Percentiles rank a stretch among this genome's conserved stretches.
phyloP scores from a whole-genome alignment of 495 filamentous ascomycete genomes.

The Aspergillus nanangensis region DNA sequence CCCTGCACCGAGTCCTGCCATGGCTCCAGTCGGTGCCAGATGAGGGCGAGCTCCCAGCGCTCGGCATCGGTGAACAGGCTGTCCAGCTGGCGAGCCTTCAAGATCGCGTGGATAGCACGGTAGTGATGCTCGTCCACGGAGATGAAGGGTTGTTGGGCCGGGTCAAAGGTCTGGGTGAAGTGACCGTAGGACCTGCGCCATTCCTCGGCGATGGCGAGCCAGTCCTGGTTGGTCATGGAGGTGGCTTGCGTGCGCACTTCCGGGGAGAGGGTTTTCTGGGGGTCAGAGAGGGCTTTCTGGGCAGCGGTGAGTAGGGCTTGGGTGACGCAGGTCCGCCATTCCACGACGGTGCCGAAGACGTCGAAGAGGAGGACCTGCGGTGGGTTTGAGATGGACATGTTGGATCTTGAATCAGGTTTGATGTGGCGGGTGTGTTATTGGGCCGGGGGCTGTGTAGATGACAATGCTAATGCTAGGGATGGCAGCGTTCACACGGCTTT shows the following conservation, averaged over 20 bases:
- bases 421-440: too few species aligned
- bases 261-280: conserved; percentile 38
- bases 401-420: too few species aligned
- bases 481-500: too few species aligned
- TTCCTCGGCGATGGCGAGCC: conserved; percentile 57
- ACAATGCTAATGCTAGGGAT: too few species aligned
- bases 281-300: conserved; percentile 35
- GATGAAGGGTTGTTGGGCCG: conserved; percentile 37
- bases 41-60: conserved; percentile 47
- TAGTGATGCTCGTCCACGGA: conserved; percentile 68
- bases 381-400: conserved; percentile 24
- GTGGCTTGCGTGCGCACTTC: conserved; percentile 43
- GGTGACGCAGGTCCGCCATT: conserved; percentile 63
- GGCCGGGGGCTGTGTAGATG: too few species aligned
- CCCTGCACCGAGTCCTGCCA: conserved; percentile 63
- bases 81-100: conserved; percentile 48
- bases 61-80: conserved; percentile 58
- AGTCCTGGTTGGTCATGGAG: conserved; percentile 51
- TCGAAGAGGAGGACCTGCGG: conserved; percentile 55
- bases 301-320: conserved; percentile 39
- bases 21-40: conserved; percentile 68
- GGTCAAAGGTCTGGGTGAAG: conserved; percentile 52
- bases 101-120: conserved; percentile 52
- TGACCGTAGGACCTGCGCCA: conserved; percentile 61
- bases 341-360: conserved; percentile 73